Evolutionary conservation across 257 asterid genomes (phyloP), one percentile per base, ranked within the genome.

Genomic region (Solanum stenotomum): DNA sequence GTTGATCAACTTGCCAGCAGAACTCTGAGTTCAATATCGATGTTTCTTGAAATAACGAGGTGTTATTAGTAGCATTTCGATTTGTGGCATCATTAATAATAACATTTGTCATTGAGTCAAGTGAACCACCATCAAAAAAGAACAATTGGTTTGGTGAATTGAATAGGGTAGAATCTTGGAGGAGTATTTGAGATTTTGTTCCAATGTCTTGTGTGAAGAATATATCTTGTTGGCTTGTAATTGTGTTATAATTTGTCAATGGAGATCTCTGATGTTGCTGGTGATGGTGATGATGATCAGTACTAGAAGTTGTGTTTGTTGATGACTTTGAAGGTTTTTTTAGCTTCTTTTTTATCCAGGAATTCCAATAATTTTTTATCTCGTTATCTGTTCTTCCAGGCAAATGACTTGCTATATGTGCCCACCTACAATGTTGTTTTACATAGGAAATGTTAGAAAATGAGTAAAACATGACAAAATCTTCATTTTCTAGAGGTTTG

Each of bases 301-400:
- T 33, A 74, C 4, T 22, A 5, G 85, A 88, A 2, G 91, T 87
- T 13, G 88, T 34, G 22, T 90, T 44, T 46, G 85, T 75, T 49
- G 90, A 49, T 27, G 93, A 88, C 8, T 91, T 22, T 59, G 92
- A 27, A 84, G 98, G 87, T 56, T 94, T 95, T 88, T 95, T 85
- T 13, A 95, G 88, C 87, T 96, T 96, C 92, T 95, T 96, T 87
- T 96, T 96, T 76, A 96, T 96, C 99, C 99, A 95, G 23, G 99
- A 96, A 15, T 96, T 96, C 99, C 99, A 96, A 5, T 96, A 96
- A 89, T 96, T 96, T 86, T 96, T 96, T 74, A 96, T 96, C 89
- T 96, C 99, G 23, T 96, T 96, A 90, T 96, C 99, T 20, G 99
- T 96, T 90, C 99, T 90, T 65, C 99, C 99, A 0, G 99, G 99